These are phyloP conservation scores for Sergeia podlipaevii DNA, from an alignment of 208 protist species.

Conservation along the genomic window DNA sequence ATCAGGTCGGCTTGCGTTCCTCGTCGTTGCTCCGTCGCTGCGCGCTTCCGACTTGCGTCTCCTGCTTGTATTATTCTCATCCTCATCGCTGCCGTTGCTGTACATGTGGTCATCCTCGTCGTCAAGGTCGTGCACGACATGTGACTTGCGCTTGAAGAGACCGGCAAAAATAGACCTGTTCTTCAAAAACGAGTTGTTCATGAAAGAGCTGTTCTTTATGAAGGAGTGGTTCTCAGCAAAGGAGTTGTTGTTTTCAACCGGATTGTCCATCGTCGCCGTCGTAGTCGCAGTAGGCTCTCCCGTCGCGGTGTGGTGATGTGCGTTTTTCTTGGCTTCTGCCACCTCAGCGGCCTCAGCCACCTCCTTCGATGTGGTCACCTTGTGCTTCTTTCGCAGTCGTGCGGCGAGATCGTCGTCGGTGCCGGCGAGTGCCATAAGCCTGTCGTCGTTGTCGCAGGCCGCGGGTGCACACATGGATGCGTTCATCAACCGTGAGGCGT, in stretches of 20 bases:
- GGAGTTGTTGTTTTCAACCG: constrained; percentile 28
- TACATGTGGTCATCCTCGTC: constrained; percentile 6
- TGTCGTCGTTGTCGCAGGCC: constrained; percentile 29
- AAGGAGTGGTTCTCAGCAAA: constrained; percentile 57
- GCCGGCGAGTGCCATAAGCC: constrained; percentile 40
- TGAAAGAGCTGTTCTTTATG: constrained; percentile 38
- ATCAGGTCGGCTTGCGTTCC: constrained; percentile 7
- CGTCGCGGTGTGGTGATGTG: neutral
- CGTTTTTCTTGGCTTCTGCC: constrained; percentile 8
- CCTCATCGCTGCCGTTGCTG: constrained; percentile 14
- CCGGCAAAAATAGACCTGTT: no score
- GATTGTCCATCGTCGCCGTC: constrained; percentile 4
- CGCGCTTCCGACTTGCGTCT: neutral
- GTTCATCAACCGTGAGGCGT: no score
- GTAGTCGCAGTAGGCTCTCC: neutral
- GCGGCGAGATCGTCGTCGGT: constrained; percentile 46
- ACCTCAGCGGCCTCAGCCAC: neutral
- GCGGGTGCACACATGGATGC: constrained; percentile 1
- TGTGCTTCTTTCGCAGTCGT: constrained; percentile 63
- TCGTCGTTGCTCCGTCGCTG: neutral
- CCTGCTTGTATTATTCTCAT: constrained; percentile 8
- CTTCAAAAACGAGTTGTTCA: constrained; percentile 35
- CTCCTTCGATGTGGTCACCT: constrained; percentile 11
- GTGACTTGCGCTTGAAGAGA: no score
- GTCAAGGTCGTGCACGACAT: constrained; percentile 22